These are phyloP conservation scores for Colletotrichum sp. DNA, from an alignment of 2,329 filamentous ascomycete genomes.

Conservation along the genomic window DNA sequence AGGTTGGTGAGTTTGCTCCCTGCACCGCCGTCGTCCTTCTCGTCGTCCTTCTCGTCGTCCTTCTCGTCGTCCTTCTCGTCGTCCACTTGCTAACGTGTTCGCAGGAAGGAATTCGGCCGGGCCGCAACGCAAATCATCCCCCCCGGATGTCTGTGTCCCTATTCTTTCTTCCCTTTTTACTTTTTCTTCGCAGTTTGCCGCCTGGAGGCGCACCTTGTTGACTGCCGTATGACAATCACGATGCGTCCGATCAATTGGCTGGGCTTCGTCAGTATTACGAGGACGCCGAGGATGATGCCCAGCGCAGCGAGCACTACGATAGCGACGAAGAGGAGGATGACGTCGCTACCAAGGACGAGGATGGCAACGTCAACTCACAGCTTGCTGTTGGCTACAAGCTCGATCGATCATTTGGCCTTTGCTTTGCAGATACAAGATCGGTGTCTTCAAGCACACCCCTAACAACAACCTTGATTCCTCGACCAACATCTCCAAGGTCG, in stretches of 20 bases:
- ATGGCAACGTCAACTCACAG: conserved; percentile 89
- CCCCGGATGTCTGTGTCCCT: no score
- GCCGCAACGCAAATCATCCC: neutral
- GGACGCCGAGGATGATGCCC: conserved; percentile 66
- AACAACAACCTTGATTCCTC: conserved; percentile 95
- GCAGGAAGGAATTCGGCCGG: neutral
- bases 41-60: neutral
- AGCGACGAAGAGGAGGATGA: conserved; percentile 55
- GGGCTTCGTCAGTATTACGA: no score
- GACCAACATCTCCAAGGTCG: conserved; percentile 95
- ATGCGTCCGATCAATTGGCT: no score
- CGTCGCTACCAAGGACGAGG: conserved; percentile 68
- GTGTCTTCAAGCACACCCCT: conserved; percentile 95
- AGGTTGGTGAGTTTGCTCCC: no score
- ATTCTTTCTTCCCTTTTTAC: no score
- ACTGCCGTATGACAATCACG: no score
- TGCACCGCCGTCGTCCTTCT: neutral
- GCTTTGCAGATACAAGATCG: conserved; percentile 96
- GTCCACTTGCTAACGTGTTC: neutral
- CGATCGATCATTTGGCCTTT: conserved; percentile 85
- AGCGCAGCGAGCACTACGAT: conserved; percentile 64
- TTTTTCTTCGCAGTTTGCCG: no score
- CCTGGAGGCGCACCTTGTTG: no score
- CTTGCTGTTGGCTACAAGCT: conserved; percentile 97
- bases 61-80: neutral